Conservation (phyloP, 2,329 filamentous ascomycete species). For the Penicillium decumbens region DNA sequence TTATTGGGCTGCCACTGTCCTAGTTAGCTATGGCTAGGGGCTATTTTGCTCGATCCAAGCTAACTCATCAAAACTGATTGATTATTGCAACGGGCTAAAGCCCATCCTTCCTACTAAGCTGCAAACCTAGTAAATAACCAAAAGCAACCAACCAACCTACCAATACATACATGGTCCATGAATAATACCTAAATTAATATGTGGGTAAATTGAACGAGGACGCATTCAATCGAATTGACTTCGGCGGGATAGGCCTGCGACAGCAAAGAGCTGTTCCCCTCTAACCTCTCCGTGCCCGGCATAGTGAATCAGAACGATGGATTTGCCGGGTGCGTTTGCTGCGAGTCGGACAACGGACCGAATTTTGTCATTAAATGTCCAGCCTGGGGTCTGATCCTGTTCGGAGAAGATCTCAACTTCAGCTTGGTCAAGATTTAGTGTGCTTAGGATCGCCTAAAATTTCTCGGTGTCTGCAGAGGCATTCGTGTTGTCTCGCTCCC, state of each 20-base stretch:
- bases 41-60: too few relatives aligned
- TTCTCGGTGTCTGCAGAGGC: background rate
- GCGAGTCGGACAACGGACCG: background rate
- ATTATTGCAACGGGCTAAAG: too few relatives aligned
- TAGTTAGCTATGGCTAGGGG: too few relatives aligned
- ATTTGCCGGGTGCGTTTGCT: background rate
- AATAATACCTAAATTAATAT: too few relatives aligned
- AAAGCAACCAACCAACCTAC: too few relatives aligned
- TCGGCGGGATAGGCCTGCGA: background rate
- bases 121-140: too few relatives aligned
- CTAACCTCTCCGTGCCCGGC: background rate
- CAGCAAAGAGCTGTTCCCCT: background rate
- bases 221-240: background rate
- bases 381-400: constrained; percentile 1
- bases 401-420: too few relatives aligned
- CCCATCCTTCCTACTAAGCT: too few relatives aligned
- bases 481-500: constrained; percentile 5
- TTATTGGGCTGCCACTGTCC: too few relatives aligned
- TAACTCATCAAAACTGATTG: too few relatives aligned
- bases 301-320: constrained; percentile 4
- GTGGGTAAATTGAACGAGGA: too few relatives aligned
- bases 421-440: constrained; percentile 1
- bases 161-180: too few relatives aligned
- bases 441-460: constrained; percentile 6
- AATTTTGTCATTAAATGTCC: background rate